Percentiles rank a stretch among this genome's conserved stretches.
Evolutionary conservation across 2,329 filamentous ascomycete species (phyloP).

Genomic region (Cercospora brassicicola): DNA sequence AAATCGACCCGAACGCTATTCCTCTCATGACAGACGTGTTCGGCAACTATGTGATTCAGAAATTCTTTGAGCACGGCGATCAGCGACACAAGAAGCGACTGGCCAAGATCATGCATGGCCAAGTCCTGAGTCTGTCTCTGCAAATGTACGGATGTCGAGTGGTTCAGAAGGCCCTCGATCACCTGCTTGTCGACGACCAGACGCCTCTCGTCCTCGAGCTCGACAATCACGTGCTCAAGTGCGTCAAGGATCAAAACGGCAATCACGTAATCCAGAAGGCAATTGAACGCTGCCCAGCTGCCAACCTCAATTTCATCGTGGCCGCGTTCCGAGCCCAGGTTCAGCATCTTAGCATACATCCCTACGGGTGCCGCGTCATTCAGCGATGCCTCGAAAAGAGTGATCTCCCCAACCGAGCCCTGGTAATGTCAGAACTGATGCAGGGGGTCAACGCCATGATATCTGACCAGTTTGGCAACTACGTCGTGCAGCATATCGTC

Average conservation of each 20-base stretch:
- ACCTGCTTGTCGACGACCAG: slow-evolving; percentile 90
- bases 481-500: slow-evolving; percentile 92
- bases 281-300: slow-evolving; percentile 74
- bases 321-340: slow-evolving; percentile 75
- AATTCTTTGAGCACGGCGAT: slow-evolving; percentile 93
- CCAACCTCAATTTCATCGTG: slow-evolving; percentile 83
- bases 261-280: slow-evolving; percentile 97
- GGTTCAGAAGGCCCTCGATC: slow-evolving; percentile 91
- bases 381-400: slow-evolving; percentile 88
- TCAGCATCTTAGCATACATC: slow-evolving; percentile 70
- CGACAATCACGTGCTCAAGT: slow-evolving; percentile 70
- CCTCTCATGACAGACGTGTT: slow-evolving; percentile 96
- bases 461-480: slow-evolving; percentile 89
- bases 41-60: slow-evolving; percentile 97
- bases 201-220: slow-evolving; percentile 79
- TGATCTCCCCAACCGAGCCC: slow-evolving; percentile 61
- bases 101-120: slow-evolving; percentile 82
- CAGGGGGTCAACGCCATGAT: slow-evolving; percentile 70
- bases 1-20: slow-evolving; percentile 79
- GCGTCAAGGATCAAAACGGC: slow-evolving; percentile 84
- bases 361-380: slow-evolving; percentile 88
- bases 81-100: slow-evolving; percentile 88
- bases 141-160: slow-evolving; percentile 95
- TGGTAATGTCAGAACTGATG: slow-evolving; percentile 77
- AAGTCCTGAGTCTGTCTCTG: slow-evolving; percentile 73